These are phyloP conservation scores for Carex parvula DNA, from an alignment of 176 grass and related monocot species.

Conservation along the genomic window DNA sequence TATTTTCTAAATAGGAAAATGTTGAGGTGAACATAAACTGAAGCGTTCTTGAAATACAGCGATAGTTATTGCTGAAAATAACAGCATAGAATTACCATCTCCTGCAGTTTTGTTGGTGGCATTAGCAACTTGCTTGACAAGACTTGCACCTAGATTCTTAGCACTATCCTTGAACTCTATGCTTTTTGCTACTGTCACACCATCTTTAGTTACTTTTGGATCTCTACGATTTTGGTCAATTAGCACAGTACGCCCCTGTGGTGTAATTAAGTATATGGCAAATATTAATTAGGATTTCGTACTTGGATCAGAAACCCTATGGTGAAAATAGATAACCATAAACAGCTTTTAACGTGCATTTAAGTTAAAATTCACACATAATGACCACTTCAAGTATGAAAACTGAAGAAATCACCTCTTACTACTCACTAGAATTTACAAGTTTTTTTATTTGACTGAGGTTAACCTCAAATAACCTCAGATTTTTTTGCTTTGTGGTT, in stretches of 20 bases:
- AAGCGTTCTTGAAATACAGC: not conserved
- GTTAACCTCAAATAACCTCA: not conserved
- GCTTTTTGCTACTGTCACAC: slow-evolving; percentile 84
- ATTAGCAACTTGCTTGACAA: slow-evolving; percentile 92
- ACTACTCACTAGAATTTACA: not conserved
- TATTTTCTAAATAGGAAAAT: not conserved
- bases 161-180: slow-evolving; percentile 74
- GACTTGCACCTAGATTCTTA: slow-evolving; percentile 75
- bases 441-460: not conserved
- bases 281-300: not conserved
- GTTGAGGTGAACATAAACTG: not conserved
- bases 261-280: not conserved
- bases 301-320: not conserved
- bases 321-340: not conserved
- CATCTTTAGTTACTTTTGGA: slow-evolving; percentile 86
- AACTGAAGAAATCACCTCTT: not conserved
- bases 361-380: not conserved
- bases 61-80: not conserved
- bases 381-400: not conserved
- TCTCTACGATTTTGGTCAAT: slow-evolving; percentile 51
- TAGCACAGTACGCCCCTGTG: slow-evolving; percentile 77
- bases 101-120: slow-evolving; percentile 80
- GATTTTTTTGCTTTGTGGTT: not conserved
- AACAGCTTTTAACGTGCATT: not conserved
- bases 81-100: slow-evolving; percentile 52